Evolutionary conservation across 164 flowering plant species (phyloP).

Genomic region (Sextonia rubra): DNA sequence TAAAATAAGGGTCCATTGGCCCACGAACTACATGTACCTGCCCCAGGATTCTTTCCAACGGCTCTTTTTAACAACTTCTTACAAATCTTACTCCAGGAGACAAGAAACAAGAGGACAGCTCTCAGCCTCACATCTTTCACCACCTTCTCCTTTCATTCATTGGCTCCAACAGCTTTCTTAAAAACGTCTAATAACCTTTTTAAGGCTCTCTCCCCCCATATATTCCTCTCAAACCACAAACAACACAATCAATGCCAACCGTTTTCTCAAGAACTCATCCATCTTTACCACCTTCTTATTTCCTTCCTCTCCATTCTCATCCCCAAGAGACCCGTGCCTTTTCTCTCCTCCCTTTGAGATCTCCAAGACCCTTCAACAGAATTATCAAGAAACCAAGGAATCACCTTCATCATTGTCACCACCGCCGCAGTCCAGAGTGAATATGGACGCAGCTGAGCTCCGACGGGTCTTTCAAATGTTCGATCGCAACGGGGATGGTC

Average conservation of each 20-base stretch:
- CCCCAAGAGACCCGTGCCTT: background rate
- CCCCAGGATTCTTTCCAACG: no score
- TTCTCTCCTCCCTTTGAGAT: background rate
- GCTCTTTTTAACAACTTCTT: no score
- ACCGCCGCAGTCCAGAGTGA: background rate
- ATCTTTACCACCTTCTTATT: conserved; percentile 4
- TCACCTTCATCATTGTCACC: background rate
- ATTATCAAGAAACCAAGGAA: background rate
- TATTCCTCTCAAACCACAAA: background rate
- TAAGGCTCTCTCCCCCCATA: background rate
- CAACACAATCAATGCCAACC: conserved; percentile 1
- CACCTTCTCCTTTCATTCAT: background rate
- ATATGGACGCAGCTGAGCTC: conserved; percentile 48
- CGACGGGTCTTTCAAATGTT: conserved; percentile 67
- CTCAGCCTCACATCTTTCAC: background rate
- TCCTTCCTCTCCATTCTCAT: background rate
- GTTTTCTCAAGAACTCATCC: background rate
- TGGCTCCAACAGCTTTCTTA: background rate
- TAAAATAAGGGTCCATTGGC: no score
- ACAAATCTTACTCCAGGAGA: no score
- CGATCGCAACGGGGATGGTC: conserved; percentile 62
- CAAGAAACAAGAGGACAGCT: conserved; percentile 1
- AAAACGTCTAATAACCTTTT: background rate
- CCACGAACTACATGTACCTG: no score
- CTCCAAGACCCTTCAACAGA: conserved; percentile 4